Conservation (phyloP, 805 yeast genomes). For the Pichia pseudocactophila region DNA sequence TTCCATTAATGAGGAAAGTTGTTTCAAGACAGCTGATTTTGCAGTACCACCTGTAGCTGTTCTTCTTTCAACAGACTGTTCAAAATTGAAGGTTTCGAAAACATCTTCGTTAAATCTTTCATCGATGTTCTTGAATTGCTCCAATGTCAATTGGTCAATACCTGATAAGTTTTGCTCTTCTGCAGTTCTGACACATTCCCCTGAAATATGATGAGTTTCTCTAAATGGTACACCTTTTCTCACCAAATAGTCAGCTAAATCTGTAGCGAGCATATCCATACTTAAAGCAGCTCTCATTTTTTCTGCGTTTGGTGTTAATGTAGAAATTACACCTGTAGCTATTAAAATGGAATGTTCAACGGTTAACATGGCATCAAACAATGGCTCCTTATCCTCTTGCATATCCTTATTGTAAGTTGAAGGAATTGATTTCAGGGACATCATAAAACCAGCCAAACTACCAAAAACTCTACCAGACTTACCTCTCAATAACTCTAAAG, state of each 20-base stretch:
- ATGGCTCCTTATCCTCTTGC: conserved; percentile 99
- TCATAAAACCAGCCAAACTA: conserved; percentile 87
- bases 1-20: conserved; percentile 36
- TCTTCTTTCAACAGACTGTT: conserved; percentile 92
- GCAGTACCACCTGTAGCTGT: conserved; percentile 97
- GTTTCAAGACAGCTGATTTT: conserved; percentile 75
- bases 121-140: conserved; percentile 76
- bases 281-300: conserved; percentile 84
- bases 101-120: conserved; percentile 75
- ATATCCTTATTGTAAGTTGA: conserved; percentile 96
- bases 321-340: conserved; percentile 94
- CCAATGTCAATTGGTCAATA: conserved; percentile 72
- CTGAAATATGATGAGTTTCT: conserved; percentile 98
- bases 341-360: conserved; percentile 90
- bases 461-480: conserved; percentile 97
- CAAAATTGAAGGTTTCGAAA: conserved; percentile 79
- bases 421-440: conserved; percentile 95
- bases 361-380: conserved; percentile 82
- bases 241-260: conserved; percentile 93
- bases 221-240: conserved; percentile 98
- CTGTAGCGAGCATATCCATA: conserved; percentile 99
- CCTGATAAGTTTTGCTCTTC: conserved; percentile 73
- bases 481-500: conserved; percentile 90
- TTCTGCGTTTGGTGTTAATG: conserved; percentile 61
- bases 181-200: conserved; percentile 90